These are phyloP conservation scores for Lycium ferocissimum DNA, from an alignment of 257 asterid species.

Conservation along the genomic window DNA sequence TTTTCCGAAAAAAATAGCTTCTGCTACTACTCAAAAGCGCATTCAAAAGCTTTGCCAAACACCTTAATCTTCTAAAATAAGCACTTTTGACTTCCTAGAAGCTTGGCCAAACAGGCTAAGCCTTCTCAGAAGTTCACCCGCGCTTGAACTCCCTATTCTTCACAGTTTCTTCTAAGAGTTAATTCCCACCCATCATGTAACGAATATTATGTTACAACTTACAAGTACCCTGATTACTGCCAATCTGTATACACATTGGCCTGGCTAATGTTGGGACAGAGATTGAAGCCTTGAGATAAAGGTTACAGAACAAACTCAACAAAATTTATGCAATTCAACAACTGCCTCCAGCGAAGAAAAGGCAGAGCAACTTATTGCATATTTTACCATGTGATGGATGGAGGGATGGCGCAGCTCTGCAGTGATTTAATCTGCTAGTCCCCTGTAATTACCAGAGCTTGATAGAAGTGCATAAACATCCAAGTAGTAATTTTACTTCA, in stretches of 20 bases:
- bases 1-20: too few relatives aligned
- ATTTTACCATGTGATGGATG: not conserved
- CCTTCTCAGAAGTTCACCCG: not conserved
- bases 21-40: too few relatives aligned
- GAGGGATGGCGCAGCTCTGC: not conserved
- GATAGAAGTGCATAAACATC: not conserved
- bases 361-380: not conserved
- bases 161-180: not conserved
- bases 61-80: too few relatives aligned
- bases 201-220: not conserved
- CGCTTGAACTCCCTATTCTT: not conserved
- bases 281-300: not conserved
- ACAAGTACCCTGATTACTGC: not conserved
- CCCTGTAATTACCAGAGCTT: constrained; percentile 16
- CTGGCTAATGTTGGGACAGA: not conserved
- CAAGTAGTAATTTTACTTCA: not conserved
- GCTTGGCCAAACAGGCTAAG: too few relatives aligned
- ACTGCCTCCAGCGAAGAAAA: not conserved
- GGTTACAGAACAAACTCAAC: not conserved
- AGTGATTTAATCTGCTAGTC: not conserved
- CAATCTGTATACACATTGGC: not conserved
- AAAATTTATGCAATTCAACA: not conserved
- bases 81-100: too few relatives aligned
- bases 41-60: too few relatives aligned
- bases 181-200: not conserved